phyloP scores from a whole-genome alignment of 768 basidiomycete species.

The Trametes gibbosa region DNA sequence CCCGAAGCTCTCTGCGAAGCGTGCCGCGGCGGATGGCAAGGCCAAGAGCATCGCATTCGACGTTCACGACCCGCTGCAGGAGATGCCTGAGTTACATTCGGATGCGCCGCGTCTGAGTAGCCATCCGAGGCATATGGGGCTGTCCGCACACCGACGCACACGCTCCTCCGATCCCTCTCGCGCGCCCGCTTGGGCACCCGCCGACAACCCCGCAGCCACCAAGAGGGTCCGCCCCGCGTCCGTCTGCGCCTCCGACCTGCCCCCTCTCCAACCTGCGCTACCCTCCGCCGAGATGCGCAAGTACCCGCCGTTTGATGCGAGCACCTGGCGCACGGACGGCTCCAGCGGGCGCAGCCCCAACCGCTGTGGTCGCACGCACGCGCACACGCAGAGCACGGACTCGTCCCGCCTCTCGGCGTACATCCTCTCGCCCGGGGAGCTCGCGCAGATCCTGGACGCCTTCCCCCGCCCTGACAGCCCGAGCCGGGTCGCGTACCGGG shows the following conservation, averaged over 20 bases:
- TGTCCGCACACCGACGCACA: slow-evolving; percentile 1
- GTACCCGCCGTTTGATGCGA: not conserved
- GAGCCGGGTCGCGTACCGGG: not conserved
- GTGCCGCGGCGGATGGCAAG: slow-evolving; percentile 34
- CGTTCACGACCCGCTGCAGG: not conserved
- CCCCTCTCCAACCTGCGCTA: not conserved
- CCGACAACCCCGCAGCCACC: not conserved
- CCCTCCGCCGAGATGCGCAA: not conserved
- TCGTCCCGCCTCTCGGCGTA: slow-evolving; percentile 1
- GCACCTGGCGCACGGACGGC: not conserved
- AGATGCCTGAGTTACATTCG: not conserved
- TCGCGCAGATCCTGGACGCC: slow-evolving; percentile 7
- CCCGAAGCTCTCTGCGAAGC: slow-evolving; percentile 60
- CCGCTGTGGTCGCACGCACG: too few relatives aligned
- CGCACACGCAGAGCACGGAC: not conserved
- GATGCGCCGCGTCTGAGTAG: not conserved
- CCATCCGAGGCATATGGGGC: not conserved
- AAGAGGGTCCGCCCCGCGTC: slow-evolving; percentile 1
- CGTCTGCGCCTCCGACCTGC: slow-evolving; percentile 6
- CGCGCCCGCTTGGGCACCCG: not conserved
- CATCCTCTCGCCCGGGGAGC: slow-evolving; percentile 14
- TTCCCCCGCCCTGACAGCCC: not conserved
- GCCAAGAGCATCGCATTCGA: slow-evolving; percentile 8
- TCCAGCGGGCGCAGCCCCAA: not conserved
- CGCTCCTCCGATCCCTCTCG: slow-evolving; percentile 10